Conservation (phyloP, 805 yeast species). For the Blastobotrys attinorum region DNA sequence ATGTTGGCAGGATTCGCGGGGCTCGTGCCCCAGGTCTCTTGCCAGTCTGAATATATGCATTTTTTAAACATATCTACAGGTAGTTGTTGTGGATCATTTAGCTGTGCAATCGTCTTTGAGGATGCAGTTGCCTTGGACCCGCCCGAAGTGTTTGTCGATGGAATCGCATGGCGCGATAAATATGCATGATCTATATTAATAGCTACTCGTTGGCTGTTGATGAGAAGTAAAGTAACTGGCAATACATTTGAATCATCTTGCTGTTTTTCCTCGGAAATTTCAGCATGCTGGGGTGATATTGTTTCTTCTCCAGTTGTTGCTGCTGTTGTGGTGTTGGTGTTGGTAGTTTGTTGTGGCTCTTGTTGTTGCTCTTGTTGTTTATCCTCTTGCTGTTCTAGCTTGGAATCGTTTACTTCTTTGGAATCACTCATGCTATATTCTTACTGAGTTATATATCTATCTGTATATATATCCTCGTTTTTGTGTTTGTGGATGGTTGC, state of each 20-base stretch:
- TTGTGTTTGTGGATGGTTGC: no score
- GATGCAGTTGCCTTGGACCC: no score
- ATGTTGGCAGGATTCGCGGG: constrained; percentile 15
- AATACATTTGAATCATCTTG: constrained; percentile 2
- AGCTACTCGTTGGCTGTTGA: constrained; percentile 17
- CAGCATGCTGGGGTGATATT: no score
- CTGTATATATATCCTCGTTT: no score
- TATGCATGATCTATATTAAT: constrained; percentile 15
- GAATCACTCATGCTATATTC: no score
- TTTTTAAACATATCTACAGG: constrained; percentile 16
- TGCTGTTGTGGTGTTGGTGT: no score
- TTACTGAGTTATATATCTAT: no score
- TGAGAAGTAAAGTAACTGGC: constrained; percentile 17
- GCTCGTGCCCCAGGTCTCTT: constrained; percentile 20
- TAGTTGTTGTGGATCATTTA: constrained; percentile 14
- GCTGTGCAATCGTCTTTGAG: no score
- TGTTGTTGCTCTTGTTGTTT: background rate
- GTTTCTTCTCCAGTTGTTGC: no score
- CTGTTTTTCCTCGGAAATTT: no score
- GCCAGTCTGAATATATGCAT: constrained; percentile 19
- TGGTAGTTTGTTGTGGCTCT: background rate
- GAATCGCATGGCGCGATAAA: constrained; percentile 14
- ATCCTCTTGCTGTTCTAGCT: no score
- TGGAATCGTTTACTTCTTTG: no score
- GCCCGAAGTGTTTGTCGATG: background rate